Conservation (phyloP, 2,329 filamentous ascomycete genomes). For the Didymella keratinophila region DNA sequence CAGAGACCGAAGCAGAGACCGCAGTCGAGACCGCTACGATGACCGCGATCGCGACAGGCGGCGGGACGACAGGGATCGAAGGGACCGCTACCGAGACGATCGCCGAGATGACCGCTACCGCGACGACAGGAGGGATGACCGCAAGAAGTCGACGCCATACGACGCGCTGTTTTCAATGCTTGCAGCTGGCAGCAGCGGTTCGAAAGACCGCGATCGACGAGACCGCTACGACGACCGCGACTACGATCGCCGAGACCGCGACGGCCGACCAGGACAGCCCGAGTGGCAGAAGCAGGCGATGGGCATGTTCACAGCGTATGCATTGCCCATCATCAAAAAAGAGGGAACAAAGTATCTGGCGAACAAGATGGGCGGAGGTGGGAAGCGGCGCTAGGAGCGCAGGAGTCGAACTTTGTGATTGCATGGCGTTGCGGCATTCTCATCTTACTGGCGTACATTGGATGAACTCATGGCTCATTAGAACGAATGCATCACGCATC, state of each 20-base stretch:
- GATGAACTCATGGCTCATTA: background rate
- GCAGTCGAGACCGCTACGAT: constrained; percentile 14
- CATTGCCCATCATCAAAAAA: constrained; percentile 44
- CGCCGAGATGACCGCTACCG: constrained; percentile 20
- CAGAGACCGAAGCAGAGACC: constrained; percentile 7
- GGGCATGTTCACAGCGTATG: constrained; percentile 45
- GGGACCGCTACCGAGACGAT: constrained; percentile 19
- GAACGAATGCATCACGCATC: constrained; percentile 5
- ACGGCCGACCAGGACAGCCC: constrained; percentile 27
- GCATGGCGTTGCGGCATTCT: constrained; percentile 7
- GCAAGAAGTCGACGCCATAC: constrained; percentile 18
- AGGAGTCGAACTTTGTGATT: constrained; percentile 13
- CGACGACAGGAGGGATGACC: constrained; percentile 31
- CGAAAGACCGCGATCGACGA: constrained; percentile 26
- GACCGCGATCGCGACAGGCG: constrained; percentile 17
- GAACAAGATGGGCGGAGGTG: constrained; percentile 37
- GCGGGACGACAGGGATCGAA: constrained; percentile 25
- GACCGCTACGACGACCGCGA: constrained; percentile 30
- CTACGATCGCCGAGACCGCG: constrained; percentile 26
- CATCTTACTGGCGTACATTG: constrained; percentile 4
- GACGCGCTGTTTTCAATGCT: constrained; percentile 19
- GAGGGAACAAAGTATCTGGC: constrained; percentile 43
- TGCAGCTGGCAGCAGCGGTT: constrained; percentile 23
- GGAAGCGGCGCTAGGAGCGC: constrained; percentile 17
- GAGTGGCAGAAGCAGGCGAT: constrained; percentile 45